A percentile compares a stretch with the other conserved stretches of the same genome.
phyloP scores from a whole-genome alignment of 1,284 basidiomycete species.

The Heimioporus retisporus region DNA sequence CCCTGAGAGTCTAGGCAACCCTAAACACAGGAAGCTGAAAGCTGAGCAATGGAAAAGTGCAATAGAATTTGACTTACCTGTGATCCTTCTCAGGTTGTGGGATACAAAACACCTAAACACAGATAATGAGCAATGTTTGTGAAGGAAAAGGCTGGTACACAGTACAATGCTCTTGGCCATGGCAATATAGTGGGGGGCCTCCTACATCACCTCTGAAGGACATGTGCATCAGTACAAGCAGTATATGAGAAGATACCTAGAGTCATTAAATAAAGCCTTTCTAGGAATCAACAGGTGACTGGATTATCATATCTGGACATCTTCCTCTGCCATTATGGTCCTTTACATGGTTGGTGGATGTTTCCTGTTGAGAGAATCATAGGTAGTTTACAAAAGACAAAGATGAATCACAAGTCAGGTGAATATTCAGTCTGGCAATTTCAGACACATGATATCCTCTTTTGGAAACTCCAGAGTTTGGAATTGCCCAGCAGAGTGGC shows the following conservation, averaged over 20 bases:
- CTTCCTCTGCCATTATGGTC: conserved; percentile 32
- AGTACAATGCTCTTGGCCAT: conserved; percentile 29
- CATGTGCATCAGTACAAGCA: conserved; percentile 17
- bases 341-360: conserved; percentile 39
- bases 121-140: neutral
- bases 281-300: conserved; percentile 18
- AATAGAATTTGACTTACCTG: conserved; percentile 5
- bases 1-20: conserved; percentile 6
- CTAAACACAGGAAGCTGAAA: conserved; percentile 19
- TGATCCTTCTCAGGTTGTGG: conserved; percentile 1
- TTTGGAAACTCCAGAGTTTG: no score
- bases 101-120: neutral
- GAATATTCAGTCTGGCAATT: neutral
- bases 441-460: no score
- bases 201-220: conserved; percentile 19
- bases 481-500: no score
- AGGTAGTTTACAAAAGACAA: conserved; percentile 32
- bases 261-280: conserved; percentile 17
- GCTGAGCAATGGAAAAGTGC: conserved; percentile 13
- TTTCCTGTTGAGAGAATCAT: conserved; percentile 38
- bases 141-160: conserved; percentile 14
- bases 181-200: conserved; percentile 21
- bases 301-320: conserved; percentile 34
- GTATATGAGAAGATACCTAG: conserved; percentile 29
- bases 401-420: conserved; percentile 29